phyloP scores from a whole-genome alignment of 2,329 filamentous ascomycete genomes.

The Diaporthe ilicicola region DNA sequence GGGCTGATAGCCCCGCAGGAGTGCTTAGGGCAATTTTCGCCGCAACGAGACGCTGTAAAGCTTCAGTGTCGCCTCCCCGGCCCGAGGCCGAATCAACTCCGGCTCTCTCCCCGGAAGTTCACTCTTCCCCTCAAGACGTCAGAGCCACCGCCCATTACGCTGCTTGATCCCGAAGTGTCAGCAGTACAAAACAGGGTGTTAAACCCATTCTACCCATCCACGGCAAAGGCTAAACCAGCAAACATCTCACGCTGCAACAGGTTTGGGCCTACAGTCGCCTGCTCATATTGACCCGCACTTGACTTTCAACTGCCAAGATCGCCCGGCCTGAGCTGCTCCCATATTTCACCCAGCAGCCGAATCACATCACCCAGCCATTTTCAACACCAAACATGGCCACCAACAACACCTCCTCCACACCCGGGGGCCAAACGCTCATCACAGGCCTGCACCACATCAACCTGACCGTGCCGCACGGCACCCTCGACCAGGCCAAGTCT shows the following conservation, averaged over 20 bases:
- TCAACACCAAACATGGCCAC: neutral
- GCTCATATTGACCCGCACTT: too few relatives aligned
- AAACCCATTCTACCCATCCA: neutral
- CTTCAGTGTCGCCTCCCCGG: neutral
- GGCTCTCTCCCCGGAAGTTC: neutral
- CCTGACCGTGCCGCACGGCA: conserved; percentile 62
- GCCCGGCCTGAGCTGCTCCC: neutral
- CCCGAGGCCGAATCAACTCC: neutral
- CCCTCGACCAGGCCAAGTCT: conserved; percentile 57
- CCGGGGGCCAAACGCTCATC: conserved; percentile 50
- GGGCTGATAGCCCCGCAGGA: too few relatives aligned
- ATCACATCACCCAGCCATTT: too few relatives aligned
- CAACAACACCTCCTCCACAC: neutral
- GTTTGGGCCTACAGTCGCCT: too few relatives aligned
- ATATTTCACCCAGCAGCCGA: neutral
- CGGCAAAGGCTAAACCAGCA: neutral
- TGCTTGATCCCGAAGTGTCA: neutral
- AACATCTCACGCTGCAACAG: too few relatives aligned
- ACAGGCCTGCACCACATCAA: conserved; percentile 64
- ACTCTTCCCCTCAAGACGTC: conserved; percentile 12
- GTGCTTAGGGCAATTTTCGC: conserved; percentile 6
- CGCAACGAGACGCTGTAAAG: neutral
- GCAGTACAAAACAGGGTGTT: neutral
- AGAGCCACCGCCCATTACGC: neutral
- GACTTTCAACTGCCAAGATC: neutral